These are phyloP conservation scores for Lepidium aucheri DNA, from an alignment of 345 rosid genomes.

Conservation along the genomic window DNA sequence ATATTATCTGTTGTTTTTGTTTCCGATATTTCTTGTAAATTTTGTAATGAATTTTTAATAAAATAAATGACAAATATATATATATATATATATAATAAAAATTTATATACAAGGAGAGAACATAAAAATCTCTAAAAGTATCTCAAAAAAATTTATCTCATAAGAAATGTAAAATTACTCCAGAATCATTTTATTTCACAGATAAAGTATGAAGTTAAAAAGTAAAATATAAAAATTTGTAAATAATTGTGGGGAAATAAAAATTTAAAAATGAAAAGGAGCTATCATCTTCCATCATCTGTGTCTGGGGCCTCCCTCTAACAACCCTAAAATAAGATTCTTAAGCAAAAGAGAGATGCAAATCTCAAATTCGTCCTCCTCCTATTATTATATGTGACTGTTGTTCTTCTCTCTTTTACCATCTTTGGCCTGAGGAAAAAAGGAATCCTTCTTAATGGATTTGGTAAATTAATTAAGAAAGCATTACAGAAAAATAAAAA, in stretches of 20 bases:
- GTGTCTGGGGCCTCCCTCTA: conserved; percentile 29
- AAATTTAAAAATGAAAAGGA: not conserved
- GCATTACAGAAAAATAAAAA: conserved; percentile 30
- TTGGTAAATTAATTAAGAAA: conserved; percentile 25
- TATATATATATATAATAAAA: too few species aligned
- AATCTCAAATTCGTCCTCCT: conserved; percentile 24
- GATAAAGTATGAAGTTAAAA: not conserved
- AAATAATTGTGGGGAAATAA: not conserved
- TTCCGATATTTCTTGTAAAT: too few species aligned
- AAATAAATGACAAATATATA: too few species aligned
- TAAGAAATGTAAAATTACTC: too few species aligned
- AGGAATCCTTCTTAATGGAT: conserved; percentile 45
- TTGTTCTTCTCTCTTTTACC: conserved; percentile 50
- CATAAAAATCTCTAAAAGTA: too few species aligned
- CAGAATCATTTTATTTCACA: not conserved
- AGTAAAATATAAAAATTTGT: not conserved
- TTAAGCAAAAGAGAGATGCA: conserved; percentile 6
- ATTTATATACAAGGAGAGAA: too few species aligned
- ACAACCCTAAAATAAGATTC: conserved; percentile 25
- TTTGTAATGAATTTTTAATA: too few species aligned
- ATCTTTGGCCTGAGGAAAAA: conserved; percentile 30
- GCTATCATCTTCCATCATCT: conserved; percentile 35
- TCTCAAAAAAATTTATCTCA: too few species aligned
- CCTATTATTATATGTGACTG: conserved; percentile 37
- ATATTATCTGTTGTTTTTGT: too few species aligned